A percentile compares a stretch with the other conserved stretches of the same genome.
Evolutionary conservation across 2,329 filamentous ascomycete genomes (phyloP).

Genomic region (Fusarium napiforme): DNA sequence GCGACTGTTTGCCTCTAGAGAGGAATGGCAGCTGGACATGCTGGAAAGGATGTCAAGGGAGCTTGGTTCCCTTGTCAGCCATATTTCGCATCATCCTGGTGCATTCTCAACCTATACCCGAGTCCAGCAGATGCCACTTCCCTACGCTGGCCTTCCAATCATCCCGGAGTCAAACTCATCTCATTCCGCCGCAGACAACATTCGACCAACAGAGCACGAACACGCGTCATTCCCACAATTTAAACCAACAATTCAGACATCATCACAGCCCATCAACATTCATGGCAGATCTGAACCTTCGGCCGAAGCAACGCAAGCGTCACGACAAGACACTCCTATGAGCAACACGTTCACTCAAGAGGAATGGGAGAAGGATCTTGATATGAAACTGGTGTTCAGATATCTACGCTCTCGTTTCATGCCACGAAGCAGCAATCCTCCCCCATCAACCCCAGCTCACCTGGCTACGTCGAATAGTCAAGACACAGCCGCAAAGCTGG

Average conservation of each 20-base stretch:
- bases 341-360: slow-evolving; percentile 68
- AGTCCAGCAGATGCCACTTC: slow-evolving; percentile 71
- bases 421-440: slow-evolving; percentile 56
- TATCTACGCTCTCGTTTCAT: slow-evolving; percentile 84
- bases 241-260: slow-evolving; percentile 58
- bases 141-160: slow-evolving; percentile 81
- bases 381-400: slow-evolving; percentile 90
- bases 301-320: slow-evolving; percentile 33
- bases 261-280: slow-evolving; percentile 52
- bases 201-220: slow-evolving; percentile 34
- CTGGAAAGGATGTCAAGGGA: slow-evolving; percentile 88
- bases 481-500: slow-evolving; percentile 79
- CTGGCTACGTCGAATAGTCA: slow-evolving; percentile 64
- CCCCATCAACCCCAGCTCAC: slow-evolving; percentile 57
- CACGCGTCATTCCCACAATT: slow-evolving; percentile 53
- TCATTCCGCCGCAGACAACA: slow-evolving; percentile 42
- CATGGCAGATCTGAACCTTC: slow-evolving; percentile 44
- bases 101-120: slow-evolving; percentile 86
- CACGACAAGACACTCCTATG: slow-evolving; percentile 41
- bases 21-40: slow-evolving; percentile 79
- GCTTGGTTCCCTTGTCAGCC: slow-evolving; percentile 83
- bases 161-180: slow-evolving; percentile 64
- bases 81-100: slow-evolving; percentile 82
- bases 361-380: slow-evolving; percentile 94
- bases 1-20: slow-evolving; percentile 49